These are phyloP conservation scores for Globisporangium recalcitrans DNA, from an alignment of 352 stramenopile species.

Conservation along the genomic window DNA sequence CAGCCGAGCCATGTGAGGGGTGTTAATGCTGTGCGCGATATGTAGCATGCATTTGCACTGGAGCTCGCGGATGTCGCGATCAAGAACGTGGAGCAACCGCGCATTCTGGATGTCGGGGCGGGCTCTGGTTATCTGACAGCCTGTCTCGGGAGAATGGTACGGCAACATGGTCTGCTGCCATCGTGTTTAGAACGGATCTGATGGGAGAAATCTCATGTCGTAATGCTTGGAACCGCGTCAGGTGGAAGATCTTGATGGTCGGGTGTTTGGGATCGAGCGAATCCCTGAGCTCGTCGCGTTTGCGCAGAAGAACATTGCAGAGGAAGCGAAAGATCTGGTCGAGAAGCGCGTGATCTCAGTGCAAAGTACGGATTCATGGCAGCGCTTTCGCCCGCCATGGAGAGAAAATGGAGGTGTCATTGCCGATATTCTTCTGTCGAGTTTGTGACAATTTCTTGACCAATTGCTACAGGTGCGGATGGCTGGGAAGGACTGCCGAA, in stretches of 20 bases:
- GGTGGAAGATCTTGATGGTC: constrained; percentile 23
- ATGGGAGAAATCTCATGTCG: too few relatives aligned
- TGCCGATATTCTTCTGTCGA: neutral
- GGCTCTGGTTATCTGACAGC: constrained; percentile 95
- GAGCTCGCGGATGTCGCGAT: constrained; percentile 68
- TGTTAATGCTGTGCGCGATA: neutral
- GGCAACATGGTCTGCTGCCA: too few relatives aligned
- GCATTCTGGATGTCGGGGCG: constrained; percentile 92
- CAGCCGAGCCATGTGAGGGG: neutral
- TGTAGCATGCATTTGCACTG: constrained; percentile 74
- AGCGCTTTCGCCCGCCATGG: neutral
- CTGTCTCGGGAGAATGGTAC: constrained; percentile 85
- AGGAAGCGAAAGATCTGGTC: constrained; percentile 79
- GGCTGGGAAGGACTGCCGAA: constrained; percentile 90
- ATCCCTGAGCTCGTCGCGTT: constrained; percentile 83
- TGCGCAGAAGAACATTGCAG: constrained; percentile 76
- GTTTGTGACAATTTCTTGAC: neutral
- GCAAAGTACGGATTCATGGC: constrained; percentile 24
- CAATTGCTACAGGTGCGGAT: constrained; percentile 47
- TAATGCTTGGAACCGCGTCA: neutral
- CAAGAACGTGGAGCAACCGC: constrained; percentile 32
- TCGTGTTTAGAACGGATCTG: too few relatives aligned
- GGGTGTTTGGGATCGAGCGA: constrained; percentile 91
- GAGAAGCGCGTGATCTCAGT: constrained; percentile 45
- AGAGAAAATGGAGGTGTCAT: neutral